Evolutionary conservation across 768 basidiomycete species (phyloP).

Genomic region (Tylopilus felleus): DNA sequence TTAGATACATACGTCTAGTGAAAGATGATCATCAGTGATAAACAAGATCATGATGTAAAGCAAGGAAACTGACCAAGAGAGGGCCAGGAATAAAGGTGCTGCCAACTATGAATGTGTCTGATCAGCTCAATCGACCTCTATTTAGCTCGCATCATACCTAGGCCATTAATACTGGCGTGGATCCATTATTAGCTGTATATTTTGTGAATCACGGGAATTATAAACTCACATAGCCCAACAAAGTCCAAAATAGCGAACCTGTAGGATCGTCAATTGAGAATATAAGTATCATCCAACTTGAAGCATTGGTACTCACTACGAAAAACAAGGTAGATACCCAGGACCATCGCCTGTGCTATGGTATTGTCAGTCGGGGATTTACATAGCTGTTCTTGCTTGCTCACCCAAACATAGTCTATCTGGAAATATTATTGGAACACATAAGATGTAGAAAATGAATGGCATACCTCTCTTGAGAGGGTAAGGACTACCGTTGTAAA

Average conservation of each 20-base stretch:
- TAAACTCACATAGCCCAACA: conserved; percentile 12
- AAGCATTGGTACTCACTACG: conserved; percentile 3
- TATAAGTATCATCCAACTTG: no score
- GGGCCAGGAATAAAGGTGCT: conserved; percentile 4
- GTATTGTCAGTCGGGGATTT: background rate
- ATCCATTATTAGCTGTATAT: background rate
- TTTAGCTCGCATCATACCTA: background rate
- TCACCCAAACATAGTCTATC: conserved; percentile 10
- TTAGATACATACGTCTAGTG: conserved; percentile 2
- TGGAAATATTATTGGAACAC: background rate
- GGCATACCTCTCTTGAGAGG: conserved; percentile 8
- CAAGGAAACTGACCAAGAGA: background rate
- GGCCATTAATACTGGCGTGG: background rate
- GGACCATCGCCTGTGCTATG: conserved; percentile 10
- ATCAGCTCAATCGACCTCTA: background rate
- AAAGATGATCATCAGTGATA: background rate
- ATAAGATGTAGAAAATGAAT: no score
- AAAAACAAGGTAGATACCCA: conserved; percentile 15
- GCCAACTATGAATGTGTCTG: background rate
- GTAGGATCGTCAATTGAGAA: background rate
- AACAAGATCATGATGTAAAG: background rate
- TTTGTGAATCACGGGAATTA: no score
- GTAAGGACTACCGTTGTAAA: conserved; percentile 8
- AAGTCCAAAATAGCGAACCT: conserved; percentile 19
- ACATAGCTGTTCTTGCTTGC: no score